Base-by-base conservation (phyloP, 1,284 basidiomycete genomes). In the Thecaphora frezii region DNA sequence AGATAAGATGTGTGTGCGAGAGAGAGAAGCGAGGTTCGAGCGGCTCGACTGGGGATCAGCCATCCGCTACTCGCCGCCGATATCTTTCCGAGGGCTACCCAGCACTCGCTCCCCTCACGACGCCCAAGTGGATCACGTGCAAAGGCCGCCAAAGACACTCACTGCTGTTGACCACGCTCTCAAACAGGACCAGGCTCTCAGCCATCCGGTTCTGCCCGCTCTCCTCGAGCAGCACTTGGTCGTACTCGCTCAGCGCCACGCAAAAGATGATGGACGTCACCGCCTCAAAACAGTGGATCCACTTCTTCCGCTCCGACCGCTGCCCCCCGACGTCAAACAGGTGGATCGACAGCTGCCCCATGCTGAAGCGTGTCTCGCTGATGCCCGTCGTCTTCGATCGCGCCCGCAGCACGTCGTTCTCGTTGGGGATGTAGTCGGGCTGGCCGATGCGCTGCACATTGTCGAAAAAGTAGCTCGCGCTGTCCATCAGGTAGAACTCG, bases 401-500 rank as follows among this genome's bases (percentile, higher is more conserved):
- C 26, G 92, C 91, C 33, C 90, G 84, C 37, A 98, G 82, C 3
- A 97, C 90, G 75, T 97, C 94, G 18, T 86, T 87, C 79, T 92
- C 90, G 38, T 88, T 89, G 0, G 94, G 94, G 0, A 91, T 80
- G 76, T 96, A 97, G 39, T 87, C 86, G 0, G 86, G 83, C 10
- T 84, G 81, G 3, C 89, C 89, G 79, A 98, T 93, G 48, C 92
- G 86, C 40, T 86, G 81, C 7, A 93, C 88, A 58, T 93, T 87
- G 36, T 85, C 84, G 79, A 97, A 96, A 81, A 98, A 97, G 80
- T 97, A 97, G 42, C 84, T 84, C 0, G 93, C 93, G 46, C 87
- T 92, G 80, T 97, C 94, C 93, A 97, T 97, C 19, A 97, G 82
- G 78, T 97, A 97, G 75, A 97, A 97, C 63, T 96, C 88, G 78